phyloP scores from a whole-genome alignment of 1,139 yeast species.

The Yamadazyma dushanensis region DNA sequence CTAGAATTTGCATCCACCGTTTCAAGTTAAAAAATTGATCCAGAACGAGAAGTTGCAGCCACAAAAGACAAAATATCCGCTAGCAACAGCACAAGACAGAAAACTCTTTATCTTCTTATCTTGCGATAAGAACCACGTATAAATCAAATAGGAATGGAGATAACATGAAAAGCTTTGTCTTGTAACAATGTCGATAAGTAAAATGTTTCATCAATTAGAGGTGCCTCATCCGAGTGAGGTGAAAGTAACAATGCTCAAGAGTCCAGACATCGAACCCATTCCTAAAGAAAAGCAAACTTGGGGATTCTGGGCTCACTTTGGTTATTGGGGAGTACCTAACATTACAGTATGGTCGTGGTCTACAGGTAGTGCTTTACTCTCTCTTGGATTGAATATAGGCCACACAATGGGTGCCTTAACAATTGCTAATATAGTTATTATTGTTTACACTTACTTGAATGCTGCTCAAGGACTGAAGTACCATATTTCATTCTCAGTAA shows the following conservation, averaged over 20 bases:
- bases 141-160: too few species aligned
- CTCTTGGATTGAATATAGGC: constrained; percentile 18
- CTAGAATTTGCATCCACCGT: too few species aligned
- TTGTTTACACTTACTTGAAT: constrained; percentile 19
- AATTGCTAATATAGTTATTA: constrained; percentile 20
- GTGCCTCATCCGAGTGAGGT: constrained; percentile 1
- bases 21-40: too few species aligned
- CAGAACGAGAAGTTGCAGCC: too few species aligned
- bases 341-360: constrained; percentile 24
- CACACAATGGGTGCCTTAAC: constrained; percentile 23
- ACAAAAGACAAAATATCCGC: too few species aligned
- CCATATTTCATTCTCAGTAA: constrained; percentile 23
- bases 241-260: constrained; percentile 7
- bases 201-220: too few species aligned
- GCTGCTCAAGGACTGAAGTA: constrained; percentile 22
- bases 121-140: too few species aligned
- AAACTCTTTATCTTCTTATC: too few species aligned
- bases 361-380: constrained; percentile 20
- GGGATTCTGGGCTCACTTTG: constrained; percentile 22
- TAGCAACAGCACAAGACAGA: too few species aligned
- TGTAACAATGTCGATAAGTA: too few species aligned
- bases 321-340: constrained; percentile 24
- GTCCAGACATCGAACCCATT: constrained; percentile 22
- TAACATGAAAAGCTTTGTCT: too few species aligned
- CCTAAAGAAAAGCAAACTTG: constrained; percentile 19